Conservation (phyloP, 1,284 basidiomycete genomes). For the Mrakiaceae sp. region DNA sequence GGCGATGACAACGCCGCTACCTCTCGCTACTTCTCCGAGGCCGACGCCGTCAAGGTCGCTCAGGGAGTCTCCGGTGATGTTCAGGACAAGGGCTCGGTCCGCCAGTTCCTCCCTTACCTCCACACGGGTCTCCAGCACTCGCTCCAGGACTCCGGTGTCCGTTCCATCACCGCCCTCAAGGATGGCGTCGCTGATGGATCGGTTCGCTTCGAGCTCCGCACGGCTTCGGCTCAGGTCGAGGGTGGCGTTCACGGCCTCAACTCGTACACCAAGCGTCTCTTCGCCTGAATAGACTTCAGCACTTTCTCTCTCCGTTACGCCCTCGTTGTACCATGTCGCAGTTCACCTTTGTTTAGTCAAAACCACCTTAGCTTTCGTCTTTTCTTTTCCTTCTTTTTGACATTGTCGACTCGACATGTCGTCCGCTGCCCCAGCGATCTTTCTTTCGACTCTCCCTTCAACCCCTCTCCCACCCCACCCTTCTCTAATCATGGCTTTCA, state of each 20-base stretch:
- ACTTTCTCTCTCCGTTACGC: not conserved
- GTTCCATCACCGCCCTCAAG: slow-evolving; percentile 42
- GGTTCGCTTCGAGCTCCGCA: slow-evolving; percentile 87
- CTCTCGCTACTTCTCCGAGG: slow-evolving; percentile 93
- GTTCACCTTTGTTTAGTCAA: no score
- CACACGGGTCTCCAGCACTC: slow-evolving; percentile 90
- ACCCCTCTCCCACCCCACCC: no score
- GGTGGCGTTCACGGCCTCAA: slow-evolving; percentile 72
- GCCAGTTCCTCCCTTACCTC: slow-evolving; percentile 84
- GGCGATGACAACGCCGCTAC: slow-evolving; percentile 88
- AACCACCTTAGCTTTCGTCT: no score
- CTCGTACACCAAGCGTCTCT: slow-evolving; percentile 50
- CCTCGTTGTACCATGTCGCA: no score
- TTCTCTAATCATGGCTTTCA: no score
- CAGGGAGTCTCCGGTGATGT: slow-evolving; percentile 96
- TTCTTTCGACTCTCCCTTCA: no score
- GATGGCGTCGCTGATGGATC: slow-evolving; percentile 50
- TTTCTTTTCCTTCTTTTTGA: no score
- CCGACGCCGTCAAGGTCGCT: slow-evolving; percentile 88
- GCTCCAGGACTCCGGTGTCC: slow-evolving; percentile 84
- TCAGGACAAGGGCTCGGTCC: slow-evolving; percentile 90
- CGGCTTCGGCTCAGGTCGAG: slow-evolving; percentile 90
- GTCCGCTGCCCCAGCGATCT: no score
- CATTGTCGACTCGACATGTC: no score
- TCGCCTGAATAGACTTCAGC: slow-evolving; percentile 34